Conservation (phyloP, 73 alveolate species). For the Diophrys sp. region DNA sequence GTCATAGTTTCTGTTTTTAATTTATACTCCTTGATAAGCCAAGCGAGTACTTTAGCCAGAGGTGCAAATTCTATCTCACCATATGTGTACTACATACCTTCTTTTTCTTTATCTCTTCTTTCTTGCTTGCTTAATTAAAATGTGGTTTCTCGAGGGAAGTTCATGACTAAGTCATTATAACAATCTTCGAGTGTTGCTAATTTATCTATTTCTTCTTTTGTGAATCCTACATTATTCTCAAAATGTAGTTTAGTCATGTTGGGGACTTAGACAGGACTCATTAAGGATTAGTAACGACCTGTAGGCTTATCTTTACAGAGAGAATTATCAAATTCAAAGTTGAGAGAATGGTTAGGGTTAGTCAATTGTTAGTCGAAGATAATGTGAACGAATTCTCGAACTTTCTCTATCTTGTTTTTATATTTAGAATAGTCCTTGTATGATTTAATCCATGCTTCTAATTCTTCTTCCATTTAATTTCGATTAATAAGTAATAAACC, state of each 20-base stretch:
- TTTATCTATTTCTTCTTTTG: neutral
- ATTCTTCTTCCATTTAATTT: too few relatives aligned
- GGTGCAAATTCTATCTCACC: slow-evolving; percentile 1
- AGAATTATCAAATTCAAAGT: too few relatives aligned
- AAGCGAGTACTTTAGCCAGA: neutral
- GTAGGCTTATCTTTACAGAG: too few relatives aligned
- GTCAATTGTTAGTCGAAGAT: too few relatives aligned
- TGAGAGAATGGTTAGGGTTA: too few relatives aligned
- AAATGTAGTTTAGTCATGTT: neutral
- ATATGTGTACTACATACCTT: neutral
- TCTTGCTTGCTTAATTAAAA: neutral
- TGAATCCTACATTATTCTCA: neutral
- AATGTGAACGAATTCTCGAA: too few relatives aligned
- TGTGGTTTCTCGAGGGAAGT: neutral
- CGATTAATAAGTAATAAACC: too few relatives aligned
- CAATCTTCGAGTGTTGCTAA: neutral
- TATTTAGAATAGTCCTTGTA: too few relatives aligned
- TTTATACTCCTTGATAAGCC: neutral
- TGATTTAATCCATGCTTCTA: too few relatives aligned
- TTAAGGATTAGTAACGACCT: too few relatives aligned
- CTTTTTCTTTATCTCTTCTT: neutral
- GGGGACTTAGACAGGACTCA: too few relatives aligned
- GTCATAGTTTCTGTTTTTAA: neutral
- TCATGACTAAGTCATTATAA: neutral
- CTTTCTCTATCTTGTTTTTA: too few relatives aligned